A percentile compares a stretch with the other conserved stretches of the same genome.
Conservation (phyloP, 108 stramenopile genomes). For the Conticribra guillardii region DNA sequence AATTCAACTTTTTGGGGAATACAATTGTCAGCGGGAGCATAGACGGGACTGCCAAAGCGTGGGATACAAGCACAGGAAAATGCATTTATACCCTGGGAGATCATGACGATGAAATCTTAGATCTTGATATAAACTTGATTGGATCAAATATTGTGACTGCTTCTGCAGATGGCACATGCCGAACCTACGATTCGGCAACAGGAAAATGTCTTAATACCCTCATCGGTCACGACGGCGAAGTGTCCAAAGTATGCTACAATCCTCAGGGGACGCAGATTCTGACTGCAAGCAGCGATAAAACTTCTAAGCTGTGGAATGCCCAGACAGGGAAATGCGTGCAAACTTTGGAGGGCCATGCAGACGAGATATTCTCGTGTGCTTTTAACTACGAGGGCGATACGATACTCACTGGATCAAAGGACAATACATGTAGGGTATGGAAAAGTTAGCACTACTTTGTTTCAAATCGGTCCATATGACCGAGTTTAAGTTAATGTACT, state of each 20-base stretch:
- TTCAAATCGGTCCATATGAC: no score
- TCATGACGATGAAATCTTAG: neutral
- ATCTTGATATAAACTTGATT: neutral
- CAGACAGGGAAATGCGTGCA: conserved; percentile 12
- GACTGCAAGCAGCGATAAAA: neutral
- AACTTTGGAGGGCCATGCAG: conserved; percentile 60
- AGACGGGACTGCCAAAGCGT: conserved; percentile 67
- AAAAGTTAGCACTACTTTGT: neutral
- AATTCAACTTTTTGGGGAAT: conserved; percentile 59
- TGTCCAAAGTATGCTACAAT: neutral
- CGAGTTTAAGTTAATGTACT: no score
- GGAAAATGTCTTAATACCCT: neutral
- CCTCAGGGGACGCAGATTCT: neutral
- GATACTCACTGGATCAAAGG: neutral
- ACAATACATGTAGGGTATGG: neutral
- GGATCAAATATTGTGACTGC: neutral
- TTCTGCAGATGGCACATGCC: neutral
- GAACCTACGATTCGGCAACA: neutral
- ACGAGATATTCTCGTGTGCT: conserved; percentile 45
- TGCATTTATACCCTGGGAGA: conserved; percentile 27
- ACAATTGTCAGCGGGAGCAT: conserved; percentile 63
- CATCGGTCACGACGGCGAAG: neutral
- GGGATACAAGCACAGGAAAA: conserved; percentile 62
- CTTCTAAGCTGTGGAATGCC: neutral
- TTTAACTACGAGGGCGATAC: neutral